phyloP scores from a whole-genome alignment of 371 early-diverging fungal species.

The Syncephalastrum racemosum region DNA sequence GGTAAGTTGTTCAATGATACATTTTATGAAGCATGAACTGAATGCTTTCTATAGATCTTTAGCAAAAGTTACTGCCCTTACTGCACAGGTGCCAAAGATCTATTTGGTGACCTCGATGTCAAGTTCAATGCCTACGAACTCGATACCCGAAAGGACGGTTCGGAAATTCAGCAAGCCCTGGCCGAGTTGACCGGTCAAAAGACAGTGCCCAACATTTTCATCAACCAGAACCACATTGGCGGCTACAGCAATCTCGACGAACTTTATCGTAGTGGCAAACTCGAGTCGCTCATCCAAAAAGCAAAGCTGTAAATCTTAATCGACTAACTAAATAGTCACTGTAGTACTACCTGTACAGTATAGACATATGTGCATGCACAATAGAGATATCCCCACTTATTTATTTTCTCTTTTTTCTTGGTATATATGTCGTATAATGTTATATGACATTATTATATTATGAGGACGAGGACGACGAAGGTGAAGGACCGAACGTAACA shows the following conservation, averaged over 20 bases:
- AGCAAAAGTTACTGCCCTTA: conserved; percentile 89
- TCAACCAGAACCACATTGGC: conserved; percentile 78
- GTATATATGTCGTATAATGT: no score
- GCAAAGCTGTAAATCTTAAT: conserved; percentile 18
- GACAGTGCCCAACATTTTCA: conserved; percentile 93
- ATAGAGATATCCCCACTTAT: no score
- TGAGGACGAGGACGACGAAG: conserved; percentile 14
- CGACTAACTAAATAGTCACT: neutral
- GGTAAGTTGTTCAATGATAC: conserved; percentile 16
- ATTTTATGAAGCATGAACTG: neutral
- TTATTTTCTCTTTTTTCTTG: no score
- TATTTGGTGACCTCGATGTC: conserved; percentile 54
- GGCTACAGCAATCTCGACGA: conserved; percentile 76
- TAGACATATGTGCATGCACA: no score
- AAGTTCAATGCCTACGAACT: conserved; percentile 63
- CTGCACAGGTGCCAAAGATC: conserved; percentile 71
- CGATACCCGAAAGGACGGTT: conserved; percentile 61
- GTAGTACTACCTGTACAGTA: neutral
- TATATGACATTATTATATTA: neutral
- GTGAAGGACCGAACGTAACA: conserved; percentile 52
- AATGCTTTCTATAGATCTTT: conserved; percentile 54
- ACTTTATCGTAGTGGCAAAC: conserved; percentile 54
- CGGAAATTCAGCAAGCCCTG: conserved; percentile 75
- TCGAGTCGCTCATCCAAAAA: conserved; percentile 51
- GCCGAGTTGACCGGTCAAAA: conserved; percentile 72